A percentile compares a stretch with the other conserved stretches of the same genome.
Evolutionary conservation across 1,284 basidiomycete genomes (phyloP).

Genomic region (Ustilago sp.): DNA sequence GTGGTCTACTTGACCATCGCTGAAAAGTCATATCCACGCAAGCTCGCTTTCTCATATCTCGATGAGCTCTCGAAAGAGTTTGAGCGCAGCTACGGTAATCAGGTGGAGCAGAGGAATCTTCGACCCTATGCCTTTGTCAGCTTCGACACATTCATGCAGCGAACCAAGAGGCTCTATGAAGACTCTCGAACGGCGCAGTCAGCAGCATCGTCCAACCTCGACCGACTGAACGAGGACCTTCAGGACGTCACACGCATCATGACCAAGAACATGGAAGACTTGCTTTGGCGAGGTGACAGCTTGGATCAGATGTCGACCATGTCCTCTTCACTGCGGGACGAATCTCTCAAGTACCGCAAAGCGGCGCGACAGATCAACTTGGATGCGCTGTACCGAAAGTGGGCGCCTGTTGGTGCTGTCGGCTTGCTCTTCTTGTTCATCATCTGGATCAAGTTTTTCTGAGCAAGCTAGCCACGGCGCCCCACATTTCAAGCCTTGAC

Average conservation of each 20-base stretch:
- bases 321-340: slow-evolving; percentile 94
- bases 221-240: slow-evolving; percentile 92
- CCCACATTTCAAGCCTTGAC: not conserved
- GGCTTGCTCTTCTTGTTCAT: slow-evolving; percentile 77
- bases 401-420: slow-evolving; percentile 77
- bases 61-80: slow-evolving; percentile 98
- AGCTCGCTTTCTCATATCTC: slow-evolving; percentile 96
- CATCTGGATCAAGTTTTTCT: slow-evolving; percentile 87
- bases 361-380: slow-evolving; percentile 94
- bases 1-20: slow-evolving; percentile 96
- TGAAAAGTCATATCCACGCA: slow-evolving; percentile 96
- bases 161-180: slow-evolving; percentile 92
- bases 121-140: slow-evolving; percentile 67
- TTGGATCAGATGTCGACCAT: slow-evolving; percentile 95
- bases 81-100: slow-evolving; percentile 68
- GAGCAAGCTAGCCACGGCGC: not conserved
- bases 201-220: slow-evolving; percentile 77
- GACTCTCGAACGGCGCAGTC: slow-evolving; percentile 89
- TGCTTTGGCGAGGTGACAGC: slow-evolving; percentile 96
- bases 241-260: slow-evolving; percentile 98
- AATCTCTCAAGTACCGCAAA: slow-evolving; percentile 97
- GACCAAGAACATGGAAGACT: slow-evolving; percentile 99
- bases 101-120: slow-evolving; percentile 62
- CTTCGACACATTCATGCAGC: slow-evolving; percentile 95
- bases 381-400: slow-evolving; percentile 92